A percentile compares a stretch with the other conserved stretches of the same genome.
Evolutionary conservation across 2,329 filamentous ascomycete species (phyloP).

Genomic region (Fusarium humuli): DNA sequence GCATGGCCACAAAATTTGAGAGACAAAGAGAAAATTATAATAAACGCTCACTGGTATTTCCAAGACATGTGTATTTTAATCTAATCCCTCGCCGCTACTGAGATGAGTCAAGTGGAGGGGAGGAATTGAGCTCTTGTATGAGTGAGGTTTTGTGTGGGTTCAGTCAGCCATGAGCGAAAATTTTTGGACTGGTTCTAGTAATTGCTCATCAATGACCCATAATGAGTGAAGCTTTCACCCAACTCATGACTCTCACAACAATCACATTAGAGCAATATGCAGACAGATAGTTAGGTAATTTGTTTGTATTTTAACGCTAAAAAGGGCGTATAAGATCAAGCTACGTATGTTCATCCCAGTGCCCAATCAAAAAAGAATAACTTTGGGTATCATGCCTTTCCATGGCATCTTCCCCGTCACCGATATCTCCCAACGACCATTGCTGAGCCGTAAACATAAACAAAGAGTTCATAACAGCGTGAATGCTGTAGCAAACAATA

Average conservation of each 20-base stretch:
- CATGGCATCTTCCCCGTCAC: conserved; percentile 34
- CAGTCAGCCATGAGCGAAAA: conserved; percentile 40
- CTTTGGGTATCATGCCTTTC: conserved; percentile 43
- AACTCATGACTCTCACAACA: neutral
- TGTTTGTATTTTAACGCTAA: conserved; percentile 25
- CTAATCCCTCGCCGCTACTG: neutral
- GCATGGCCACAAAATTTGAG: conserved; percentile 22
- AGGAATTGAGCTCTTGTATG: conserved; percentile 5
- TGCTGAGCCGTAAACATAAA: conserved; percentile 14
- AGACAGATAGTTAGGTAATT: neutral
- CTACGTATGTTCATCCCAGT: conserved; percentile 22
- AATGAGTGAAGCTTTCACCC: neutral
- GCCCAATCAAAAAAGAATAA: conserved; percentile 17
- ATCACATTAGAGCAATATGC: neutral
- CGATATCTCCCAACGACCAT: conserved; percentile 15
- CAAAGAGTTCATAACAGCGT: conserved; percentile 27
- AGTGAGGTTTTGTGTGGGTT: conserved; percentile 41
- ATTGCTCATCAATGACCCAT: conserved; percentile 22
- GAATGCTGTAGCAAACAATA: conserved; percentile 16
- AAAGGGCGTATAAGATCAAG: conserved; percentile 17
- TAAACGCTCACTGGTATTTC: neutral
- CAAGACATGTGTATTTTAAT: neutral
- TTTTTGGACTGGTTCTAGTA: conserved; percentile 34
- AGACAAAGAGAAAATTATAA: neutral
- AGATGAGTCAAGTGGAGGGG: neutral